Conservation (phyloP, 495 filamentous ascomycete species). For the Neurospora sp. region DNA sequence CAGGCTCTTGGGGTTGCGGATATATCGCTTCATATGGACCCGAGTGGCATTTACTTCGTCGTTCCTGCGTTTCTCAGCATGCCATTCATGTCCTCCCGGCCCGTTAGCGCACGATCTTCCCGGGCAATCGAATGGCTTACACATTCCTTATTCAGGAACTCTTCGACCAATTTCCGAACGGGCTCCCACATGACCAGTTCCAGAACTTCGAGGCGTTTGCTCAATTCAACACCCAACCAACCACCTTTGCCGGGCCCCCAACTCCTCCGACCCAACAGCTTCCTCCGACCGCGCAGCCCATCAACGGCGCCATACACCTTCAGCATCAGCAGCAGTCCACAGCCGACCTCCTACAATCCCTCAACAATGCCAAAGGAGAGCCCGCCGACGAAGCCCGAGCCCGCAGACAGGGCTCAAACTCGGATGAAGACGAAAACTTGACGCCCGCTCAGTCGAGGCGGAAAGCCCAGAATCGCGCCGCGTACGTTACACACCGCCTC, state of each 20-base stretch:
- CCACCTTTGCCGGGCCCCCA: slow-evolving; percentile 29
- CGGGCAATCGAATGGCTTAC: slow-evolving; percentile 21
- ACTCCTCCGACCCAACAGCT: slow-evolving; percentile 29
- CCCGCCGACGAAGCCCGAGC: slow-evolving; percentile 26
- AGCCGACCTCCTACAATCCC: slow-evolving; percentile 19
- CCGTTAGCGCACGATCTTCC: not conserved
- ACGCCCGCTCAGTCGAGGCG: slow-evolving; percentile 75
- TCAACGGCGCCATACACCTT: slow-evolving; percentile 18
- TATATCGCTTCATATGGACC: not conserved
- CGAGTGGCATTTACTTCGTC: not conserved
- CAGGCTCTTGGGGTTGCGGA: not conserved
- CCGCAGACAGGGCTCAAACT: slow-evolving; percentile 33
- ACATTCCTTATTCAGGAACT: slow-evolving; percentile 35
- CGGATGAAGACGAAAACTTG: slow-evolving; percentile 46
- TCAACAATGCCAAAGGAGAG: slow-evolving; percentile 26
- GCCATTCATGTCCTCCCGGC: not conserved
- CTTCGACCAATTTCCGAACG: slow-evolving; percentile 32
- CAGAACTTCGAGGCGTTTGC: slow-evolving; percentile 33
- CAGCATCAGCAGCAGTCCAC: slow-evolving; percentile 11
- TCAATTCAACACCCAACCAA: slow-evolving; percentile 28
- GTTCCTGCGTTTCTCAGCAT: not conserved
- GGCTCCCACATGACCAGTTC: slow-evolving; percentile 31
- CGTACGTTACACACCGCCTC: slow-evolving; percentile 50
- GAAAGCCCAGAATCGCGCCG: slow-evolving; percentile 93
- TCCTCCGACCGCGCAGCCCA: slow-evolving; percentile 11